Conservation (phyloP, 495 filamentous ascomycete species). For the Penicillium antarcticum region DNA sequence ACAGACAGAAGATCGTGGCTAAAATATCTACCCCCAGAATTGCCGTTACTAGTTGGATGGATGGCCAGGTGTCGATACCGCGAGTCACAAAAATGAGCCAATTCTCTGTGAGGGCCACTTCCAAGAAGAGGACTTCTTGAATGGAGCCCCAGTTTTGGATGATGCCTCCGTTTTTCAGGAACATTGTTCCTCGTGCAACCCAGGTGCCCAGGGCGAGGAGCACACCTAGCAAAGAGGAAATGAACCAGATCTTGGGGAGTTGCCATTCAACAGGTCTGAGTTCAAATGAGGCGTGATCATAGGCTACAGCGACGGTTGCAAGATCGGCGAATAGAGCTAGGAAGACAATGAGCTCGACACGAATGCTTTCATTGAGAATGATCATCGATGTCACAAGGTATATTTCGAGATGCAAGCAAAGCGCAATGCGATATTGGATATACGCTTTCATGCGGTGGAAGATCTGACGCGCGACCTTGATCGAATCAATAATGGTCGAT, state of each 20-base stretch:
- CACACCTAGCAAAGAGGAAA: constrained; percentile 60
- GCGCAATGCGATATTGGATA: constrained; percentile 74
- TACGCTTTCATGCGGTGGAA: constrained; percentile 81
- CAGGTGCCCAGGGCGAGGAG: constrained; percentile 66
- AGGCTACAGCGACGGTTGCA: constrained; percentile 70
- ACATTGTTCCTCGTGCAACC: constrained; percentile 64
- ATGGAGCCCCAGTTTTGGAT: constrained; percentile 67
- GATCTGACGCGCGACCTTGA: constrained; percentile 72
- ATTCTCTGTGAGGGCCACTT: constrained; percentile 71
- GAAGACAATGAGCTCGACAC: constrained; percentile 66
- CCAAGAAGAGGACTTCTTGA: constrained; percentile 68
- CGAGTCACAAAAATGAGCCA: constrained; percentile 77
- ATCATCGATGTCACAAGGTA: constrained; percentile 72
- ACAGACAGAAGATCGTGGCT: constrained; percentile 67
- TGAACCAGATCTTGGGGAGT: constrained; percentile 74
- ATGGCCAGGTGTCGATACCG: constrained; percentile 63
- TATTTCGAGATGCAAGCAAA: constrained; percentile 71
- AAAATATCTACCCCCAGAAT: constrained; percentile 65
- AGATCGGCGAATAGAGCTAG: constrained; percentile 71
- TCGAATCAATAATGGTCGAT: constrained; percentile 70
- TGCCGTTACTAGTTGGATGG: constrained; percentile 62
- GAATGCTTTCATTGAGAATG: constrained; percentile 69
- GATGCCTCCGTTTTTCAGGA: constrained; percentile 63
- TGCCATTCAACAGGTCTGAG: constrained; percentile 72
- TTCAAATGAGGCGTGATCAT: constrained; percentile 71